A percentile compares a stretch with the other conserved stretches of the same genome.
Conservation (phyloP, 306 rosid species). For the Trifolium subterraneum region DNA sequence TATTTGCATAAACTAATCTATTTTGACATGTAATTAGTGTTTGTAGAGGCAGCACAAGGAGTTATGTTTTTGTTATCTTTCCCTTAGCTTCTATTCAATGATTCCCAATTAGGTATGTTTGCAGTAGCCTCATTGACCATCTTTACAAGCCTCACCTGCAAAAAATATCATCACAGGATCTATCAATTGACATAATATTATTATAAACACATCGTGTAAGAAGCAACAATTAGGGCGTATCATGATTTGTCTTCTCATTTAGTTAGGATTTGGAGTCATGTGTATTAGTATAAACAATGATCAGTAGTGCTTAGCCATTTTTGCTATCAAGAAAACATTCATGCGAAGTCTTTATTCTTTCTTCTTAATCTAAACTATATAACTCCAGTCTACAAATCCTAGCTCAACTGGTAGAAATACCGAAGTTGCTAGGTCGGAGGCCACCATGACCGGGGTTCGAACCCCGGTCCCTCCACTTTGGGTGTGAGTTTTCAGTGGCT, state of each 20-base stretch:
- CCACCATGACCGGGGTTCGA: too few relatives aligned
- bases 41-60: neutral
- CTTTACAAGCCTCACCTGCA: slow-evolving; percentile 78
- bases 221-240: neutral
- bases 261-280: too few relatives aligned
- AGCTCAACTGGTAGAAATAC: too few relatives aligned
- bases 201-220: too few relatives aligned
- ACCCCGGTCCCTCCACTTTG: too few relatives aligned
- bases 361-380: neutral
- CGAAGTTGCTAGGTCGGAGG: too few relatives aligned
- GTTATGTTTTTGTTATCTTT: slow-evolving; percentile 23
- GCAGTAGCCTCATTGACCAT: slow-evolving; percentile 86
- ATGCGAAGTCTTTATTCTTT: too few relatives aligned
- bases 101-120: slow-evolving; percentile 72
- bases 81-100: slow-evolving; percentile 46
- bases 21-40: slow-evolving; percentile 43
- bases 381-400: neutral
- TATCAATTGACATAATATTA: neutral
- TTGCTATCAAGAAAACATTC: too few relatives aligned
- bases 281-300: too few relatives aligned
- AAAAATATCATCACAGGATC: slow-evolving; percentile 25
- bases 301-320: too few relatives aligned
- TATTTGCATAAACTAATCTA: slow-evolving; percentile 35
- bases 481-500: too few relatives aligned
- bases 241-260: too few relatives aligned